Conservation (phyloP, 2,329 filamentous ascomycete species). For the Lachnellula arida region DNA sequence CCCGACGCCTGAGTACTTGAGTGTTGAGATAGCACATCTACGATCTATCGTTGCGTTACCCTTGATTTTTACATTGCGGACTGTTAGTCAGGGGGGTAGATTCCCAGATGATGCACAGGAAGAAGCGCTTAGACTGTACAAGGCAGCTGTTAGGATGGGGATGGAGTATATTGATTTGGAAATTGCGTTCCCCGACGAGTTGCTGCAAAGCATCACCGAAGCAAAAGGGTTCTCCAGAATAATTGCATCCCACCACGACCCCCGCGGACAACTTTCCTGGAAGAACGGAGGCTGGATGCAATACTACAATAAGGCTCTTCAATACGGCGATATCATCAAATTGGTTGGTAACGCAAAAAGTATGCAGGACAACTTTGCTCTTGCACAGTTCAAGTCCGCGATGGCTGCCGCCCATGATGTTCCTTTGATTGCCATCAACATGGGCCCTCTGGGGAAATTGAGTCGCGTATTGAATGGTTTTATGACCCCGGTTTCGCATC, state of each 20-base stretch:
- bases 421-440: conserved; percentile 94
- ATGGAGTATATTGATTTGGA: conserved; percentile 93
- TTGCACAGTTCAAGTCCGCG: conserved; percentile 75
- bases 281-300: conserved; percentile 87
- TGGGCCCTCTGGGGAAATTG: conserved; percentile 82
- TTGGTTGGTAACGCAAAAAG: conserved; percentile 75
- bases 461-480: conserved; percentile 88
- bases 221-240: conserved; percentile 69
- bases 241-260: conserved; percentile 95
- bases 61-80: conserved; percentile 89
- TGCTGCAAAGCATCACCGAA: conserved; percentile 65
- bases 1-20: conserved; percentile 69
- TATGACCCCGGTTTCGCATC: conserved; percentile 91
- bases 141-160: conserved; percentile 72
- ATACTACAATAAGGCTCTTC: conserved; percentile 83
- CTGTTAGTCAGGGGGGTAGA: conserved; percentile 76
- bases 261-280: conserved; percentile 75
- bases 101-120: conserved; percentile 74
- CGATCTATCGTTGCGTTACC: conserved; percentile 69
- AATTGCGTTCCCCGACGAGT: conserved; percentile 74
- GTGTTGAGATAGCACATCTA: conserved; percentile 75
- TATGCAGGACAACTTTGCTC: conserved; percentile 80
- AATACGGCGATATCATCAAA: conserved; percentile 92
- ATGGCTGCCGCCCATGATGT: conserved; percentile 68
- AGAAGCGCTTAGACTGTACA: conserved; percentile 71